Evolutionary conservation across 352 stramenopile genomes (phyloP).

Genomic region (Plasmopara halstedii): DNA sequence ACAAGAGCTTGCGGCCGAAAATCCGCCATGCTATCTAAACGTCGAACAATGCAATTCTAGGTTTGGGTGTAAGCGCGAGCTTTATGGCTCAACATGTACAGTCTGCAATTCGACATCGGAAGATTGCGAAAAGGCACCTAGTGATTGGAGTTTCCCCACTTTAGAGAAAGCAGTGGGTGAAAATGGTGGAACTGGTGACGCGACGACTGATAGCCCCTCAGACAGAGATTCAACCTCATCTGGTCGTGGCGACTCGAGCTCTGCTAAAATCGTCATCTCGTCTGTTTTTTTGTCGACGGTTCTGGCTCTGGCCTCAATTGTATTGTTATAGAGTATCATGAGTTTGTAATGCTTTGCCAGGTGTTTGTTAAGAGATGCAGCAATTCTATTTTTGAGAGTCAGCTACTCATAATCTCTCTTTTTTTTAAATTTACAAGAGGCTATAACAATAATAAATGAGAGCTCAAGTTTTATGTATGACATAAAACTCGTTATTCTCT

Average conservation of each 20-base stretch:
- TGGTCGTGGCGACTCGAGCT: conserved; percentile 10
- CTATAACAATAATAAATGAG: no score
- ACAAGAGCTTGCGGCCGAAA: conserved; percentile 36
- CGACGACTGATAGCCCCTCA: conserved; percentile 25
- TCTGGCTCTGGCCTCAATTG: conserved; percentile 19
- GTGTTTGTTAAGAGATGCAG: no score
- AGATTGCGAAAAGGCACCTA: conserved; percentile 32
- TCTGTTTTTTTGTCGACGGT: conserved; percentile 19
- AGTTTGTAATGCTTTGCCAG: no score
- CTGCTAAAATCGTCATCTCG: conserved; percentile 18
- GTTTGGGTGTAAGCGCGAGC: conserved; percentile 48
- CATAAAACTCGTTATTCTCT: no score
- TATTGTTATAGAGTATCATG: conserved; percentile 21
- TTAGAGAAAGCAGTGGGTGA: conserved; percentile 41
- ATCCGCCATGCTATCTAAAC: conserved; percentile 62
- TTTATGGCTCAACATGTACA: conserved; percentile 54
- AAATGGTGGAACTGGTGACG: conserved; percentile 38
- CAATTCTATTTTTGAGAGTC: no score
- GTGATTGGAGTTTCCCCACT: conserved; percentile 41
- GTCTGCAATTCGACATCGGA: conserved; percentile 42
- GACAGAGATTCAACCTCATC: conserved; percentile 16
- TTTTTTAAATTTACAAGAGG: no score
- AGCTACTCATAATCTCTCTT: no score
- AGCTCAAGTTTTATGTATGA: no score
- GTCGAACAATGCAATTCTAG: conserved; percentile 49